phyloP scores from a whole-genome alignment of 495 filamentous ascomycete species.

The Neurospora cerealis region DNA sequence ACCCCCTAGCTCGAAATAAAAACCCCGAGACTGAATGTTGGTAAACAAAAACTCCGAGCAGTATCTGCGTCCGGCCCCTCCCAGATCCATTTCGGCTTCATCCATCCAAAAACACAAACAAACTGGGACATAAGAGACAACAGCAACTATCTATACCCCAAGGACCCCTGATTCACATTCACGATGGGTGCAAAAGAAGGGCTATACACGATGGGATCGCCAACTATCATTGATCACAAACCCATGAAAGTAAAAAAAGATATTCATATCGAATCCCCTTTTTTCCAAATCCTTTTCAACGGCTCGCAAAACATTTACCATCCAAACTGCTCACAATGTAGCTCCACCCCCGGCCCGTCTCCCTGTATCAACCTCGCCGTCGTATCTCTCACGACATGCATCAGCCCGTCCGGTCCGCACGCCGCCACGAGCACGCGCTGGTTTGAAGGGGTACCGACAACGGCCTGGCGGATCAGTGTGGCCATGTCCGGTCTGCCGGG shows the following conservation, averaged over 20 bases:
- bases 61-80: neutral
- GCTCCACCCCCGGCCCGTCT: slow-evolving; percentile 40
- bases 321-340: slow-evolving; percentile 47
- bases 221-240: neutral
- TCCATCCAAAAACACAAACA: neutral
- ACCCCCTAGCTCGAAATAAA: neutral
- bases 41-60: neutral
- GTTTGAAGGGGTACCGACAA: slow-evolving; percentile 26
- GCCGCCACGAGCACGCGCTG: slow-evolving; percentile 40
- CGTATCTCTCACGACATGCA: slow-evolving; percentile 37
- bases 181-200: neutral
- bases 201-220: neutral
- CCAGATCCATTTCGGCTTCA: neutral
- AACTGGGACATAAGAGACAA: neutral
- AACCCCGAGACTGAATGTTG: neutral
- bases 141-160: neutral
- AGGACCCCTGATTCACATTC: neutral
- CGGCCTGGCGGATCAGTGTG: slow-evolving; percentile 29
- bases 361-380: slow-evolving; percentile 38
- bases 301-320: slow-evolving; percentile 23
- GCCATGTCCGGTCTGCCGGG: slow-evolving; percentile 33
- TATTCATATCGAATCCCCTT: no score
- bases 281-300: neutral
- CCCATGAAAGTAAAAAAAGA: neutral
- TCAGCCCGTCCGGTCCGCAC: slow-evolving; percentile 41